Conservation (phyloP, 73 alveolate species). For the Paramecium tetraurelia region DNA sequence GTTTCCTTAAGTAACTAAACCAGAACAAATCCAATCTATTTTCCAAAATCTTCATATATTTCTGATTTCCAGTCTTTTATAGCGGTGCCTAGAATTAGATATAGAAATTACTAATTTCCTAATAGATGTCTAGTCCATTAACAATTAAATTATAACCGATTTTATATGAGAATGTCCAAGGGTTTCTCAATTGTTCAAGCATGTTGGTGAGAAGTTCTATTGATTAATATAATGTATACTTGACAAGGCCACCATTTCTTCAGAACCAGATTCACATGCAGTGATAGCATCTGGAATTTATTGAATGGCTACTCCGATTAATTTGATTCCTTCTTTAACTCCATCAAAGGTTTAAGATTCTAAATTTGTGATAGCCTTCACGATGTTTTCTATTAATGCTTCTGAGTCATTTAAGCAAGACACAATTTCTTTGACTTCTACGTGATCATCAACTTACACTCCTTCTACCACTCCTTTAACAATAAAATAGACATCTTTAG, state of each 20-base stretch:
- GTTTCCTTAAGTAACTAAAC: neutral
- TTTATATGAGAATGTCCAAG: neutral
- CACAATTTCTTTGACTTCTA: neutral
- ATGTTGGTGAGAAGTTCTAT: neutral
- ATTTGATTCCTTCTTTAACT: neutral
- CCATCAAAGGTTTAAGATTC: neutral
- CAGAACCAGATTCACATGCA: neutral
- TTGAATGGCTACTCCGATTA: neutral
- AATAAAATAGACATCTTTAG: neutral
- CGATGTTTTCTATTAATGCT: neutral
- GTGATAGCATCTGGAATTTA: conserved; percentile 7
- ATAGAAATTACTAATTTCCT: neutral
- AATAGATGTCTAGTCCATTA: neutral
- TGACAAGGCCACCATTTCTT: neutral
- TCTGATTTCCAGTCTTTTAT: neutral
- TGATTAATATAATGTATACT: neutral
- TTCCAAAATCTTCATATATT: conserved; percentile 36
- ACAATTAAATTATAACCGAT: conserved; percentile 4
- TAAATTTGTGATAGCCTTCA: neutral
- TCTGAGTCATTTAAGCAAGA: conserved; percentile 18
- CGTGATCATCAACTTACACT: neutral
- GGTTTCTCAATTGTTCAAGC: neutral
- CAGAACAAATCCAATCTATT: neutral
- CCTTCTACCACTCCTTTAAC: conserved; percentile 42
- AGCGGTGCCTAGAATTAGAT: neutral